Percentiles rank a stretch among this genome's conserved stretches.
These are phyloP conservation scores for Symbiotaphrina buchneri DNA, from an alignment of 495 filamentous ascomycete genomes.

Conservation along the genomic window DNA sequence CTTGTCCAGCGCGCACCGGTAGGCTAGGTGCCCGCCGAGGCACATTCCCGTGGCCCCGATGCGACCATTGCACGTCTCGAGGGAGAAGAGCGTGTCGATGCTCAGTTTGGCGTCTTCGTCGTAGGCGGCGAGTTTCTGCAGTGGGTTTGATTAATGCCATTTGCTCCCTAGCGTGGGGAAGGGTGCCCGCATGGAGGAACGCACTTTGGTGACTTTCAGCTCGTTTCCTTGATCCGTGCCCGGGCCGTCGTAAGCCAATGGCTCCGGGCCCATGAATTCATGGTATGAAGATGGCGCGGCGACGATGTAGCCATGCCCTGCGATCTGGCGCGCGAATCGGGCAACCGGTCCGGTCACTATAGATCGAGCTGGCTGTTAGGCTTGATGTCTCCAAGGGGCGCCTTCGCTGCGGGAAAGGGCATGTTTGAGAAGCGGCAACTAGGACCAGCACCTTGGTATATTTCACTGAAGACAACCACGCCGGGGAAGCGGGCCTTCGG, in stretches of 20 bases:
- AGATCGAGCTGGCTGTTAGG: background rate
- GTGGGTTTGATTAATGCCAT: constrained; percentile 5
- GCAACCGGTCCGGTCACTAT: constrained; percentile 80
- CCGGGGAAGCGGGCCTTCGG: constrained; percentile 80
- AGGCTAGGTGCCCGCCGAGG: constrained; percentile 77
- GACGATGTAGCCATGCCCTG: constrained; percentile 82
- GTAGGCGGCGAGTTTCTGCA: constrained; percentile 68
- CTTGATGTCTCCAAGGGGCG: background rate
- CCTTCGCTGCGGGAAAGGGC: too few species aligned
- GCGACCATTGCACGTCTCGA: constrained; percentile 63
- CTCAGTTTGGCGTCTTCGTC: constrained; percentile 61
- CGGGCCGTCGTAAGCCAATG: constrained; percentile 65
- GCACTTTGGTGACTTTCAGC: constrained; percentile 61
- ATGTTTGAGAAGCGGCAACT: constrained; percentile 2
- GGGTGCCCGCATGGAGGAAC: background rate
- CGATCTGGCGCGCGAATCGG: constrained; percentile 80
- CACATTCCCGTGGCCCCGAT: constrained; percentile 91
- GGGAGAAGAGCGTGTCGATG: constrained; percentile 51
- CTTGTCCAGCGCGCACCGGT: constrained; percentile 59
- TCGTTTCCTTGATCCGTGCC: constrained; percentile 77
- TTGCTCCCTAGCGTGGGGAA: background rate
- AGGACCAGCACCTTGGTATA: constrained; percentile 96
- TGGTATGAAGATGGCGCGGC: constrained; percentile 82
- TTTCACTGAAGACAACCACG: constrained; percentile 82
- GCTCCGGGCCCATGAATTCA: constrained; percentile 72